Base-by-base conservation (phyloP, 768 basidiomycete genomes). In the Trametes coccinea region DNA sequence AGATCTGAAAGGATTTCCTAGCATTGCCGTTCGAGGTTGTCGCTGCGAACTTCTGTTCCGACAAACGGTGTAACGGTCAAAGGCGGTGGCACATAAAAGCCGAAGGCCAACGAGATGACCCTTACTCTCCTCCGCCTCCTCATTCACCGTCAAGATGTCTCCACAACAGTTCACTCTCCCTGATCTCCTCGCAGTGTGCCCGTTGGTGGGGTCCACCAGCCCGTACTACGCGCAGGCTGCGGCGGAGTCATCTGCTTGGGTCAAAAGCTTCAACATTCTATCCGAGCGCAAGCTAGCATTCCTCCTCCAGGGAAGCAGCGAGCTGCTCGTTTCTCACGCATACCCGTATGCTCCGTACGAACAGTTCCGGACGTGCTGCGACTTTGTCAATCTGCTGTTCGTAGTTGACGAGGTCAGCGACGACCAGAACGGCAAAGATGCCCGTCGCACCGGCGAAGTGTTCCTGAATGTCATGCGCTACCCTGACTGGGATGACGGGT, bases 371-470 rank as follows among this genome's bases (percentile, higher is more conserved):
- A 86, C 82, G 0, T 82, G 80, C 52, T 87, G 86, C 67, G 86
- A 88, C 73, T 86, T 86, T 60, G 84, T 76, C 64, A 76, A 76
- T 53, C 64, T 76, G 34, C 69, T 76, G 33, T 89, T 87, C 73
- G 85, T 87, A 48, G 79, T 87, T 48, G 88, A 89, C 69, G 87
- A 88, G 71, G 79, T 86, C 56, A 87, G 84, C 71, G 86, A 88
- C 66, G 87, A 87, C 60, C 87, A 88, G 72, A 80, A 76, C 67
- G 84, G 84, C 34, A 70, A 71, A 53, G 87, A 84, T 56, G 87
- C 86, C 49, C 79, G 80, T 29, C 72, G 73, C 33, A 87, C 84
- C 33, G 83, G 85, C 22, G 75, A 81, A 49, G 76, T 83, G 29
- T 85, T 82, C 60, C 75, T 84, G 55, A 79, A 83, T 53, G 82